A percentile compares a stretch with the other conserved stretches of the same genome.
Conservation (phyloP, 768 basidiomycete species). For the Lactarius hengduanensis region DNA sequence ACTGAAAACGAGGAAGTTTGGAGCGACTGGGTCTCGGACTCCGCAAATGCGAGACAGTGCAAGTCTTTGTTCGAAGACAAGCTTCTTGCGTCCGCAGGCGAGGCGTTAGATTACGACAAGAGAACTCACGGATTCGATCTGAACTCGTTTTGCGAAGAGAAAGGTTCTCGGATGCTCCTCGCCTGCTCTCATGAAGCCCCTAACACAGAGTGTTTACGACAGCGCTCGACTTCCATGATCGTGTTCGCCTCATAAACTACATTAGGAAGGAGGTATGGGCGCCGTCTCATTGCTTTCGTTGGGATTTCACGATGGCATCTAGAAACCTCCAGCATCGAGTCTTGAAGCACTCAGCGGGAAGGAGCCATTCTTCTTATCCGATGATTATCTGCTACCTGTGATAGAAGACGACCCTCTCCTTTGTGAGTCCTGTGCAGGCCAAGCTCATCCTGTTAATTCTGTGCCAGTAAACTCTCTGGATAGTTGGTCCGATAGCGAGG, state of each 20-base stretch:
- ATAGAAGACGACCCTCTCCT: slow-evolving; percentile 87
- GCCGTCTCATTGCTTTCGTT: background rate
- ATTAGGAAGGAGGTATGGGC: slow-evolving; percentile 68
- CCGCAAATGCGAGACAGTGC: slow-evolving; percentile 49
- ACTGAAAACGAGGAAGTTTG: slow-evolving; percentile 52
- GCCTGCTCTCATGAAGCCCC: slow-evolving; percentile 3
- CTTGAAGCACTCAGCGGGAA: slow-evolving; percentile 50
- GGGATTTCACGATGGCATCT: slow-evolving; percentile 3
- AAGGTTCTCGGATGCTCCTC: slow-evolving; percentile 43
- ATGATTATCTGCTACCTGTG: slow-evolving; percentile 79
- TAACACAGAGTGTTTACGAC: slow-evolving; percentile 15
- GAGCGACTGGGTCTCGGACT: slow-evolving; percentile 81
- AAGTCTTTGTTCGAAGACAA: slow-evolving; percentile 75
- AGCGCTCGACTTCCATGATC: slow-evolving; percentile 78
- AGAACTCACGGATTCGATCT: slow-evolving; percentile 62
- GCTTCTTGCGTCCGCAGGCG: slow-evolving; percentile 54
- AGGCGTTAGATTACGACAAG: slow-evolving; percentile 63
- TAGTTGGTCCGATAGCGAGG: slow-evolving; percentile 79
- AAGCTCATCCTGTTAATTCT: slow-evolving; percentile 13
- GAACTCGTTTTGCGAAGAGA: slow-evolving; percentile 47
- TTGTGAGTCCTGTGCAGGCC: slow-evolving; percentile 52
- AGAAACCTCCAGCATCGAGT: slow-evolving; percentile 47
- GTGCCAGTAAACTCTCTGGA: slow-evolving; percentile 55
- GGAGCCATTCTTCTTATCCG: slow-evolving; percentile 66
- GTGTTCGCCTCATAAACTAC: slow-evolving; percentile 83